These are phyloP conservation scores for Amanita rimosa DNA, from an alignment of 768 basidiomycete species.

Conservation along the genomic window DNA sequence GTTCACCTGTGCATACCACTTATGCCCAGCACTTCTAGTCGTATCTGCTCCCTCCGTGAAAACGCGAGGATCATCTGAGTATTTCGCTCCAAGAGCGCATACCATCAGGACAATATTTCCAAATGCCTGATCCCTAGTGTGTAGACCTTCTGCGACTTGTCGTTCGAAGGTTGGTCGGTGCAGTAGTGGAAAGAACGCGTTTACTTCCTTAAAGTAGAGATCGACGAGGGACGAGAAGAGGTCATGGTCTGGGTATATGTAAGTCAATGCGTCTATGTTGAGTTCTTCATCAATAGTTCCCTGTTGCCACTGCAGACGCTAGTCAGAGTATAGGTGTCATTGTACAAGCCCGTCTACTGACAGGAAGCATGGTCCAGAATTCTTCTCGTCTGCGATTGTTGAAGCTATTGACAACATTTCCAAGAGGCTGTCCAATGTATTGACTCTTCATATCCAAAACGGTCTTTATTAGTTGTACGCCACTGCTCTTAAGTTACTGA, in stretches of 20 bases:
- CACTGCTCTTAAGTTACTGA: slow-evolving; percentile 19
- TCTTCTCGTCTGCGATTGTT: slow-evolving; percentile 25
- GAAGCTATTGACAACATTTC: background rate
- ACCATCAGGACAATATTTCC: slow-evolving; percentile 45
- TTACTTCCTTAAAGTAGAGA: slow-evolving; percentile 55
- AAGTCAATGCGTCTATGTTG: slow-evolving; percentile 16
- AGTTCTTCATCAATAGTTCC: slow-evolving; percentile 11
- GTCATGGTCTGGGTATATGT: slow-evolving; percentile 41
- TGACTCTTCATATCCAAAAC: slow-evolving; percentile 49
- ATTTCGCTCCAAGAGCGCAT: slow-evolving; percentile 62
- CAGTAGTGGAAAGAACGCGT: slow-evolving; percentile 52
- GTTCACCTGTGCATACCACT: no score
- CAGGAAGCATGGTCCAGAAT: slow-evolving; percentile 38
- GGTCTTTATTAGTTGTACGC: slow-evolving; percentile 39
- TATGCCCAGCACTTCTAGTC: slow-evolving; percentile 14
- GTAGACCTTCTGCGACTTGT: slow-evolving; percentile 36
- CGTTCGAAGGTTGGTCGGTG: slow-evolving; percentile 61
- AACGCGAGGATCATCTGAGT: slow-evolving; percentile 51
- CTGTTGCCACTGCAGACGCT: slow-evolving; percentile 21
- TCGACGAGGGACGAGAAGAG: slow-evolving; percentile 51
- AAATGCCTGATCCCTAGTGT: slow-evolving; percentile 49
- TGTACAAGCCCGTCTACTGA: slow-evolving; percentile 15
- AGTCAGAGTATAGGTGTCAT: background rate
- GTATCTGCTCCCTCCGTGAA: slow-evolving; percentile 18
- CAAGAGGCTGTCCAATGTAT: slow-evolving; percentile 18